Evolutionary conservation across 768 basidiomycete species (phyloP), one percentile per base, ranked within the genome.

Genomic region (Suillus cothurnatus): DNA sequence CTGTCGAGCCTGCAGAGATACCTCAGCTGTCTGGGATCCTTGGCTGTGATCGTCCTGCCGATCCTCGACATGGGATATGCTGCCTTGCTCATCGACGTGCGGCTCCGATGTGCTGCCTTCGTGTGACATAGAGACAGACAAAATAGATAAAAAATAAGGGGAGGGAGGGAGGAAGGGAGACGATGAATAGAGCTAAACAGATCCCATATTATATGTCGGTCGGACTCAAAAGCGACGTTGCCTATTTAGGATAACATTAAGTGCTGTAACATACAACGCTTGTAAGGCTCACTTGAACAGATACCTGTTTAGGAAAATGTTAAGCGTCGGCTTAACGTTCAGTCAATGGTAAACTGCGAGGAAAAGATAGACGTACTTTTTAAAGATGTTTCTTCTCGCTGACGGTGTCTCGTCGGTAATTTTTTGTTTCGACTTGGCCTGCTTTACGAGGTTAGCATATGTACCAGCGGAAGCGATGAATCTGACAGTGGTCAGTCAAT

Each of bases 361-460:
- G n/a, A n/a, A n/a, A n/a, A n/a, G n/a, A n/a, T n/a, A n/a, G n/a
- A n/a, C n/a, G n/a, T n/a, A n/a, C n/a, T n/a, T n/a, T n/a, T n/a
- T n/a, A n/a, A n/a, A n/a, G n/a, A n/a, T n/a, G n/a, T n/a, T n/a
- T n/a, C n/a, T n/a, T n/a, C n/a, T n/a, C n/a, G n/a, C n/a, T n/a
- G n/a, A n/a, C n/a, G n/a, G n/a, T n/a, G n/a, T 99, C 87, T 99
- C 99, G 85, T 99, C 97, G 79, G 99, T 97, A 69, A 99, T 98
- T 86, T 99, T 99, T 79, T 99, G 97, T 78, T 99, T 99, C 60
- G 95, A 98, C 81, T 99, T 98, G 70, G 97, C 97, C 79, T 99
- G 97, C 73, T 91, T 94, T 72, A 99, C 97, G 70, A 99, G 87
- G 79, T 99, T 99, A 71, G 97, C 97, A 76, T 98, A 99, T 41